These are phyloP conservation scores for Vanrija pseudolonga DNA, from an alignment of 1,284 basidiomycete species.

Conservation along the genomic window DNA sequence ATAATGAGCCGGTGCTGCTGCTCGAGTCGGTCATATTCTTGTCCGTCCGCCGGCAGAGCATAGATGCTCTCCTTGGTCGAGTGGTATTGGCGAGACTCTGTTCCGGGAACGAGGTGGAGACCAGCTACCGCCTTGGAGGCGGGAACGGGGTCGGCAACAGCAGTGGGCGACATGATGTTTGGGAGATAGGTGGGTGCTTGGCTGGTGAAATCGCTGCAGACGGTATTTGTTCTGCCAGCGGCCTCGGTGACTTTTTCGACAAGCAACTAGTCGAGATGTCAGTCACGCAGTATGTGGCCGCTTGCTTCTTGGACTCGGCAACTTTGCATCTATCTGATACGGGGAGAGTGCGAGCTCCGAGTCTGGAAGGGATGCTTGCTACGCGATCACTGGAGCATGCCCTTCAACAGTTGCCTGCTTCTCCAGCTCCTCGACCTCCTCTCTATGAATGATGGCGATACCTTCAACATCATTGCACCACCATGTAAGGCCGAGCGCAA, in stretches of 20 bases:
- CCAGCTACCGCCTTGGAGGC: neutral
- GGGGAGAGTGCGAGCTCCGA: too few species aligned
- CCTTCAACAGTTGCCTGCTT: too few species aligned
- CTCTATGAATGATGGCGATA: neutral
- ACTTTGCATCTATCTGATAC: too few species aligned
- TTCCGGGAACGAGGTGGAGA: neutral
- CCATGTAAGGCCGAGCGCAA: neutral
- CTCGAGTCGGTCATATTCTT: slow-evolving; percentile 2
- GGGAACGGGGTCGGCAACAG: neutral
- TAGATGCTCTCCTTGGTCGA: slow-evolving; percentile 1
- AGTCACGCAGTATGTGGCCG: too few species aligned
- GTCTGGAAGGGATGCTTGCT: too few species aligned
- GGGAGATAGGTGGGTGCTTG: neutral
- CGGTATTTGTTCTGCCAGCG: too few species aligned
- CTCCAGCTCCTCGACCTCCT: neutral
- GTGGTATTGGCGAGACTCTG: slow-evolving; percentile 1
- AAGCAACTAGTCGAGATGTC: too few species aligned
- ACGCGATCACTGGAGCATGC: too few species aligned
- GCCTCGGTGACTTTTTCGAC: too few species aligned
- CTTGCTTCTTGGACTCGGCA: too few species aligned
- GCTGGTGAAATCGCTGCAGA: too few species aligned
- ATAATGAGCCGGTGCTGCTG: slow-evolving; percentile 1
- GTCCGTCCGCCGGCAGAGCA: neutral
- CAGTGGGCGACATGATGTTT: neutral
- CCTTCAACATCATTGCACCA: neutral